Base-by-base conservation (phyloP, 1,139 yeast species). In the Arxiozyma telluris region DNA sequence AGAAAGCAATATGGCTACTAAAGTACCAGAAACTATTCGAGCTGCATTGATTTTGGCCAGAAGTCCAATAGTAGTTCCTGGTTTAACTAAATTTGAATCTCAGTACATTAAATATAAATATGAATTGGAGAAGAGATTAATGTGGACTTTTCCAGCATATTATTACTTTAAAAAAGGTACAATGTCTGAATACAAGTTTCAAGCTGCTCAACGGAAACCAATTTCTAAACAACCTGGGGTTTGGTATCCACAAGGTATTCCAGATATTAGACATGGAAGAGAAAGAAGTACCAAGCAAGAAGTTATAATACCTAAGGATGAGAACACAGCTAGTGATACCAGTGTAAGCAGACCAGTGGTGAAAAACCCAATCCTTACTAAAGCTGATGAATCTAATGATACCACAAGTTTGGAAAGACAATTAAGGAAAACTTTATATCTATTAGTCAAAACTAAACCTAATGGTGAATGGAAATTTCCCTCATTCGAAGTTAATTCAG, bases 131-230 rank as follows among this genome's bases (percentile, higher is more conserved):
- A 84, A 83, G 65, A 79, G 98, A 66, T 77, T 93, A 61, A 90
- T 91, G 96, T 90, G 97, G 96, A 90, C 98, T 0, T 93, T 93
- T 71, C 98, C 98, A 6, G 83, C 85, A 62, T 90, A 91, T 81
- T 91, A 83, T 69, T 94, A 90, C 74, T 93, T 85, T 74, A 87
- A 87, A 68, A 85, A 81, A 63, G 98, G 98, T 58, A 86, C 98
- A 1, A 75, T 93, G 59, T 82, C 96, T 11, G 96, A 90, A 68
- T 87, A 90, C 68, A 82, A 82, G 64, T 93, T 83, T 71, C 74
- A 83, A 54, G 82, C 83, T 62, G 83, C 86, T 50, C 96, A 91
- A 67, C 78, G 77, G 57, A 84, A 84, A 53, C 96, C 96, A 11
- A 80, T 83, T 3, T 78, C 82, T 53, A 79, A 81, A 61, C 83